Evolutionary conservation across 2,329 filamentous ascomycete genomes (phyloP).

Genomic region (Aspergillus uvarum): DNA sequence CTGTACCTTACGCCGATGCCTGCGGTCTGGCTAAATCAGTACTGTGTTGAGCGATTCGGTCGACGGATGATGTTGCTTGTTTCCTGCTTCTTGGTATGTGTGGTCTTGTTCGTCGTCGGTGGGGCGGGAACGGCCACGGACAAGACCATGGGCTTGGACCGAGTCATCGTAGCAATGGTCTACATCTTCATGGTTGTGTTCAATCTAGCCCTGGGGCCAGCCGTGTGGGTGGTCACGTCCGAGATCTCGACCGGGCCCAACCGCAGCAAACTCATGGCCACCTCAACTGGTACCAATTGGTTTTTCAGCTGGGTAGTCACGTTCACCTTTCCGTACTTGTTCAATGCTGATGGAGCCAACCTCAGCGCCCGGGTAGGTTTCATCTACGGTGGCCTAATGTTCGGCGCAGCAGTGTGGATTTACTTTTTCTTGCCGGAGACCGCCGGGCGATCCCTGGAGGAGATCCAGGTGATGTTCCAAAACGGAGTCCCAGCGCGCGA

Average conservation of each 20-base stretch:
- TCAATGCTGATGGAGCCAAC: conserved; percentile 18
- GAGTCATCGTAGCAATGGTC: conserved; percentile 14
- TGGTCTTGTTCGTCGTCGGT: conserved; percentile 1
- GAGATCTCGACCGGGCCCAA: conserved; percentile 11
- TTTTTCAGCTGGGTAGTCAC: conserved; percentile 14
- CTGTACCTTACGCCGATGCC: conserved; percentile 2
- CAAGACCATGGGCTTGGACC: conserved; percentile 1
- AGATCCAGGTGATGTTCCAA: conserved; percentile 35
- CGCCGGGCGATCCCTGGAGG: conserved; percentile 27
- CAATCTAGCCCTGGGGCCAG: conserved; percentile 12
- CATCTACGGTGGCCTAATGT: conserved; percentile 26
- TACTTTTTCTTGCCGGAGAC: conserved; percentile 30
- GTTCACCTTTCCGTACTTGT: conserved; percentile 15
- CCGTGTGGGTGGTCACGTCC: conserved; percentile 13
- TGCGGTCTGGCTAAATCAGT: conserved; percentile 2
- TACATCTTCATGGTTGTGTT: conserved; percentile 16
- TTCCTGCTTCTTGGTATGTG: neutral
- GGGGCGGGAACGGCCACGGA: neutral
- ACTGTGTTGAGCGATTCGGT: conserved; percentile 5
- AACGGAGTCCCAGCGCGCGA: conserved; percentile 19
- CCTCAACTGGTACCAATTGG: conserved; percentile 11
- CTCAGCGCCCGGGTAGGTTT: conserved; percentile 31
- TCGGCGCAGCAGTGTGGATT: conserved; percentile 21
- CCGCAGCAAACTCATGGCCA: conserved; percentile 12
- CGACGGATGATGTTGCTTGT: conserved; percentile 1